These are phyloP conservation scores for Poronia punctata DNA, from an alignment of 495 filamentous ascomycete species.

Conservation along the genomic window DNA sequence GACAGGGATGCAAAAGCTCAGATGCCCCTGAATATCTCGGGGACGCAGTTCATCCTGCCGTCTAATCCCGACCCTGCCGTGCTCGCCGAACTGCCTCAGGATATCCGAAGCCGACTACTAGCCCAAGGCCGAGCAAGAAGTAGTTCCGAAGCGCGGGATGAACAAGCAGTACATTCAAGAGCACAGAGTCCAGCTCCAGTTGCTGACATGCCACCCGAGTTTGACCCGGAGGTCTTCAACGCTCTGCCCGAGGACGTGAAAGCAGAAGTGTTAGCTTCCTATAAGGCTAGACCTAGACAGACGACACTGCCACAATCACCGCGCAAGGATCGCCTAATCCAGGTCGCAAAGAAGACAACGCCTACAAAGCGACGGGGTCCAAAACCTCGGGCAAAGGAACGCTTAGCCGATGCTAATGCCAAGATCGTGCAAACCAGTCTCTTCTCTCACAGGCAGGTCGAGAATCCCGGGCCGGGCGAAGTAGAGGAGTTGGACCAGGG, in stretches of 20 bases:
- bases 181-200: constrained; percentile 34
- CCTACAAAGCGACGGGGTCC: constrained; percentile 54
- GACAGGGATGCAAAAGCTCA: constrained; percentile 51
- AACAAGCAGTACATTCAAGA: constrained; percentile 19
- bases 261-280: constrained; percentile 68
- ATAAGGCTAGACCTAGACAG: constrained; percentile 38
- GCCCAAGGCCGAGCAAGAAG: constrained; percentile 27
- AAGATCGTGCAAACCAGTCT: constrained; percentile 63
- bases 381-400: constrained; percentile 33
- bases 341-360: constrained; percentile 46
- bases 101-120: constrained; percentile 70
- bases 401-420: constrained; percentile 34
- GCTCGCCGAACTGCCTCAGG: constrained; percentile 66
- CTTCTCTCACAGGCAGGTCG: constrained; percentile 31
- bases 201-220: constrained; percentile 39
- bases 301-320: constrained; percentile 51
- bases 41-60: constrained; percentile 85
- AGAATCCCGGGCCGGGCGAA: constrained; percentile 10
- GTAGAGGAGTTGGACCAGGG: constrained; percentile 52
- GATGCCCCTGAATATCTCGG: constrained; percentile 66
- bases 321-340: constrained; percentile 42
- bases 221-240: constrained; percentile 67
- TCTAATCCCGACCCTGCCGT: constrained; percentile 68
- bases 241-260: constrained; percentile 79
- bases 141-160: constrained; percentile 15